Evolutionary conservation across 805 yeast genomes (phyloP), one percentile per base, ranked within the genome.

Genomic region (Yamadazyma sp.): DNA sequence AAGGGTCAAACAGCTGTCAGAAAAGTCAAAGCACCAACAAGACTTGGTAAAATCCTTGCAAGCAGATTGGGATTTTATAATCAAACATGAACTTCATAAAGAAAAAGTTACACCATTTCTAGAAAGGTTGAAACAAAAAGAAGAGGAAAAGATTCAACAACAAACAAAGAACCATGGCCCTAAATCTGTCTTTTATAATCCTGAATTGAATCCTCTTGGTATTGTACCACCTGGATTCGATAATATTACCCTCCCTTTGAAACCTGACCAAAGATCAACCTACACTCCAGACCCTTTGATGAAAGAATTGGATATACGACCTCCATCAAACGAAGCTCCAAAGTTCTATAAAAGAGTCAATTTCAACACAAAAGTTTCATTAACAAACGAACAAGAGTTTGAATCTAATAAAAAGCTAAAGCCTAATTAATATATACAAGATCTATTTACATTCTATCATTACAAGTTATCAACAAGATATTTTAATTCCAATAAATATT

Each of bases 141-240:
- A 50, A 27, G 35, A 37, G 21, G 42, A 48, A 22, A 40, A 44
- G 27, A 38, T 39, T 21, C 38, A 35, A 26, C 50, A 37, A 30
- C 41, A 36, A n/a, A 47, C 39, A 41, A 62, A 49, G 33, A 55
- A 62, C 7, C 56, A 74, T 47, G 81, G 79, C 2, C 48, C 45
- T 19, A 56, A 65, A 24, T 78, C 85, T 6, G 62, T 78, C 1
- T 81, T 73, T 49, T 79, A 75, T 53, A 82, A 81, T 45, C 78
- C 81, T 4, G 85, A 80, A 42, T 69, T 82, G 61, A 81, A 81
- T 40, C 79, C 82, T 2, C 48, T 69, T 4, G 87, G 87, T 0
- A 55, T 49, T 31, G 75, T 79, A 0, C 83, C 84, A 0, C 34
- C 40, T 4, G 47, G 56, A 12, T 38, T 58, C 7, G 52, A 52